These are phyloP conservation scores for Microstegium vimineum DNA, from an alignment of 176 grass and related monocot genomes.

Conservation along the genomic window DNA sequence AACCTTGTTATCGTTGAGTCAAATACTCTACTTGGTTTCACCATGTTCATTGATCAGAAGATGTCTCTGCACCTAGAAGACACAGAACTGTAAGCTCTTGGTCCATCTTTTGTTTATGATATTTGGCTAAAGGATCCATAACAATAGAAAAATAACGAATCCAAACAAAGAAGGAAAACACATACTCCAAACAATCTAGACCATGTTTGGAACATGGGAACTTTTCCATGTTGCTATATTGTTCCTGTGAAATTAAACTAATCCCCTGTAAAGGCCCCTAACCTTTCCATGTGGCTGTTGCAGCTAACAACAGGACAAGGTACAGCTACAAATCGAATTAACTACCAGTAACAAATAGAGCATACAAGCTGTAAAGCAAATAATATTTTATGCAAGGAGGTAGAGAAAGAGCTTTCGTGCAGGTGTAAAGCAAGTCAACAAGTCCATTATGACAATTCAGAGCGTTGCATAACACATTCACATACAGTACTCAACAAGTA, in stretches of 20 bases:
- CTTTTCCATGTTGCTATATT: neutral
- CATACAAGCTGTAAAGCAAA: constrained; percentile 5
- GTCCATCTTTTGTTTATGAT: neutral
- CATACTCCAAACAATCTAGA: neutral
- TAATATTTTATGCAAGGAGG: constrained; percentile 11
- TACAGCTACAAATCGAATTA: neutral
- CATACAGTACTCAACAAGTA: constrained; percentile 6
- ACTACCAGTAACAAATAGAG: constrained; percentile 12
- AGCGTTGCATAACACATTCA: constrained; percentile 9
- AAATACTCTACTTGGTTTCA: constrained; percentile 17
- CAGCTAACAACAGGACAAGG: neutral
- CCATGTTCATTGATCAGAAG: neutral
- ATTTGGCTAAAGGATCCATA: neutral
- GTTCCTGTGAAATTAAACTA: neutral
- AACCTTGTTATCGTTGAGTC: constrained; percentile 38
- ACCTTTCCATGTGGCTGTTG: neutral
- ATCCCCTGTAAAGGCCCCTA: neutral
- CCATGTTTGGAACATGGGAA: neutral
- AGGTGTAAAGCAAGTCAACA: neutral
- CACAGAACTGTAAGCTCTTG: neutral
- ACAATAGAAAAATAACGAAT: neutral
- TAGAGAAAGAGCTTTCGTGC: constrained; percentile 30
- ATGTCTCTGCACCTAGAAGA: neutral
- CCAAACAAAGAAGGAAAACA: neutral
- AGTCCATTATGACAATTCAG: neutral